A percentile compares a stretch with the other conserved stretches of the same genome.
Conservation (phyloP, 2,329 filamentous ascomycete genomes). For the Dothidotthia symphoricarpi region DNA sequence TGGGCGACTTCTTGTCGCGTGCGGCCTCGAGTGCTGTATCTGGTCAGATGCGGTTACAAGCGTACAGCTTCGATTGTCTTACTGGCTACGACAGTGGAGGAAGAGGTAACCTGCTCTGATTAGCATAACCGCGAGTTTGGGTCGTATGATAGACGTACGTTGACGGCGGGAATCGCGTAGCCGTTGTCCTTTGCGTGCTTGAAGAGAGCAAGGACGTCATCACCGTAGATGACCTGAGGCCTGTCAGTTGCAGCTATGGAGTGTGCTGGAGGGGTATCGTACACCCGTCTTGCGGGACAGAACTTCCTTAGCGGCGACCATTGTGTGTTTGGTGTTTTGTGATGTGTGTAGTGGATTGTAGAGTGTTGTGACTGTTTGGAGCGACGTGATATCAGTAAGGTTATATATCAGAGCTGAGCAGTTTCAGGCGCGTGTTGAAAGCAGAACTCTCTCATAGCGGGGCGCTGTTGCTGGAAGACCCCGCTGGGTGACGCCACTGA, state of each 20-base stretch:
- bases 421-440: too few relatives aligned
- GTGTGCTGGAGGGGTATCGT: slow-evolving; percentile 1
- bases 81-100: slow-evolving; percentile 69
- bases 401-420: background rate
- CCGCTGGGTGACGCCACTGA: too few relatives aligned
- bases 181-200: slow-evolving; percentile 81
- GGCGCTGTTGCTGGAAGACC: too few relatives aligned
- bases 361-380: too few relatives aligned
- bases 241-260: slow-evolving; percentile 7
- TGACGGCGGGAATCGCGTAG: slow-evolving; percentile 41
- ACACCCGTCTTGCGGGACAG: slow-evolving; percentile 61
- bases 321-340: slow-evolving; percentile 10
- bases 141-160: slow-evolving; percentile 14
- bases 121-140: slow-evolving; percentile 1
- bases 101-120: slow-evolving; percentile 73
- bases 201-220: slow-evolving; percentile 70
- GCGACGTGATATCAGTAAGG: background rate
- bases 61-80: slow-evolving; percentile 1
- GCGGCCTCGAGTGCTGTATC: slow-evolving; percentile 84
- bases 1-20: slow-evolving; percentile 83
- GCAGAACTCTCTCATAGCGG: too few relatives aligned
- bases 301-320: slow-evolving; percentile 33
- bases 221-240: slow-evolving; percentile 56
- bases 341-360: slow-evolving; percentile 7
- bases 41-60: slow-evolving; percentile 2